phyloP scores from a whole-genome alignment of 257 asterid species.

The Lycium barbarum region DNA sequence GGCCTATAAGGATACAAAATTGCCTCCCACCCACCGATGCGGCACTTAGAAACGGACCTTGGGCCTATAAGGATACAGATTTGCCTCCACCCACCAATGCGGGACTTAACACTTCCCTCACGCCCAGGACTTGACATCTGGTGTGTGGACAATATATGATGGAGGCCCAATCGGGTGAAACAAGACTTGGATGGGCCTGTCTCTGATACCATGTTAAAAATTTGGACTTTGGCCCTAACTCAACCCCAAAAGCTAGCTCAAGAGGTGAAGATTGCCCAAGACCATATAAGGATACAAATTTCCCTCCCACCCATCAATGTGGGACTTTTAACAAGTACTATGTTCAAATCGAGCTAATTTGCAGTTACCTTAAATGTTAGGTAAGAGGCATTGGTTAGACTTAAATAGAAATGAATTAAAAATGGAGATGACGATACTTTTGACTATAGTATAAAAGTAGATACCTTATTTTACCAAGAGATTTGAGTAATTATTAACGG shows the following conservation, averaged over 20 bases:
- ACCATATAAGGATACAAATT: slow-evolving; percentile 3
- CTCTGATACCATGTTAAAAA: neutral
- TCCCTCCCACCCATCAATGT: neutral
- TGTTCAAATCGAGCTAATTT: neutral
- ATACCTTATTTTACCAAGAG: slow-evolving; percentile 1
- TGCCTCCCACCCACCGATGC: too few relatives aligned
- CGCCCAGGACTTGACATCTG: neutral
- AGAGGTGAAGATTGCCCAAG: neutral
- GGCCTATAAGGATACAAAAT: neutral
- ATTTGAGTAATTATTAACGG: neutral
- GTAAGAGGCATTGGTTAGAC: slow-evolving; percentile 23
- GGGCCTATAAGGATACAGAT: neutral
- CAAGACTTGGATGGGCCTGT: neutral
- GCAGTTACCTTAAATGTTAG: neutral
- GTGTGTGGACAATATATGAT: neutral
- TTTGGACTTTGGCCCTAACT: neutral
- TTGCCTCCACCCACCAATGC: slow-evolving; percentile 13
- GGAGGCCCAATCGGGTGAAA: neutral
- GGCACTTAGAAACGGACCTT: neutral
- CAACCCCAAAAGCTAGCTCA: neutral
- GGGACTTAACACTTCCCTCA: neutral
- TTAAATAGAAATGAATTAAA: neutral
- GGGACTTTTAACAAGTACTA: neutral
- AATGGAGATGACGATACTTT: neutral
- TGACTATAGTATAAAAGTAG: slow-evolving; percentile 20